phyloP scores from a whole-genome alignment of 2,329 filamentous ascomycete species.

The Rhynchosporium agropyri region DNA sequence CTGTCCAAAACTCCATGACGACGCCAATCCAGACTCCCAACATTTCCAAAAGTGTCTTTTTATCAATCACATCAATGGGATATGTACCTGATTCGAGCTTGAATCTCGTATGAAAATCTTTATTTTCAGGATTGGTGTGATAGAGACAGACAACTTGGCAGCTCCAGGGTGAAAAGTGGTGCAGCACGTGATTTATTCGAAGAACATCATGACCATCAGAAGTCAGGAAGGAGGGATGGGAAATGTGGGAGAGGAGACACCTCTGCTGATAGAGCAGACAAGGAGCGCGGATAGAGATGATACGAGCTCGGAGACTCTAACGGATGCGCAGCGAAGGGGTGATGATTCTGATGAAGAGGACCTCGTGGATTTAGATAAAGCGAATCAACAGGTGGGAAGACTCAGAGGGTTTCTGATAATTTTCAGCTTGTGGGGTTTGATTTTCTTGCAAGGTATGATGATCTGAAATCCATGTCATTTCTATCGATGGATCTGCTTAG shows the following conservation, averaged over 20 bases:
- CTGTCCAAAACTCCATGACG: too few species aligned
- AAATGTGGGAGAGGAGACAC: conserved; percentile 28
- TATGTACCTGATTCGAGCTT: not conserved
- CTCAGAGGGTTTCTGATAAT: conserved; percentile 50
- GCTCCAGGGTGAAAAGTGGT: conserved; percentile 3
- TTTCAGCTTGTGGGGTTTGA: conserved; percentile 56
- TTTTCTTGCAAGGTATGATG: conserved; percentile 59
- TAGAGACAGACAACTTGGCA: conserved; percentile 3
- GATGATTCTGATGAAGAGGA: conserved; percentile 36
- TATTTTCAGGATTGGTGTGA: not conserved
- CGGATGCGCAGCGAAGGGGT: conserved; percentile 22
- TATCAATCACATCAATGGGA: too few species aligned
- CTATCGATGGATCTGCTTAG: not conserved
- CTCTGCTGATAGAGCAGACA: conserved; percentile 29
- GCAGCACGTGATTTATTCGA: not conserved
- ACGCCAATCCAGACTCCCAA: too few species aligned
- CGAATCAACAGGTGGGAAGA: conserved; percentile 39
- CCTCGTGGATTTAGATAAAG: conserved; percentile 30
- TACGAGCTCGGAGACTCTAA: conserved; percentile 27
- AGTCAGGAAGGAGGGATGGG: conserved; percentile 4
- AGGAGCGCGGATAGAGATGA: conserved; percentile 22
- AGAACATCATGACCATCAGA: conserved; percentile 8
- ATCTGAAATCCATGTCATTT: not conserved
- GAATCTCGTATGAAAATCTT: not conserved
- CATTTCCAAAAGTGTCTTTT: too few species aligned